Evolutionary conservation across 2,329 filamentous ascomycete species (phyloP), one percentile per base, ranked within the genome.

Genomic region (Blumeria hordei): DNA sequence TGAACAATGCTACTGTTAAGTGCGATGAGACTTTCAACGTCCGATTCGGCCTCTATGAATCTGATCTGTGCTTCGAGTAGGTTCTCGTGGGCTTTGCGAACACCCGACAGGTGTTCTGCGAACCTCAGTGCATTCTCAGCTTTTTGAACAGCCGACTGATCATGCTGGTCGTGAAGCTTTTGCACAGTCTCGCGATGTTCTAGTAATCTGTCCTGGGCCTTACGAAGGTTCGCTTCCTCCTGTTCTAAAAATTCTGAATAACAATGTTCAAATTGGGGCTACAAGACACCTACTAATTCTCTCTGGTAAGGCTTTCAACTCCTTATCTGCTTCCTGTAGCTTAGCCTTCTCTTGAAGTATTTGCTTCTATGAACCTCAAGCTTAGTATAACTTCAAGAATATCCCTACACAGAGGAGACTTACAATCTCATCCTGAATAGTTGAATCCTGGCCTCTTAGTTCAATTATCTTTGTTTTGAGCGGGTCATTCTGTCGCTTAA

Each of bases 31-130:
- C 76, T 76, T 47, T 78, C 72, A 2, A 83, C 67, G 62, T 98
- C 92, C 0, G 88, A 95, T n/a, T 72, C 67, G 1, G 87, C 88
- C 70, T 98, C 92, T 34, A 93, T 75, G 0, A 76, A 69, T 58
- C 79, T 73, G 47, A 95, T 73, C 60, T 85, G 76, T 1, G 77
- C 78, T 61, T 88, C 80, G 14, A 88, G 67, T 10, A 86, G 69
- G 12, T 75, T 74, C 49, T 81, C 73, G 54, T 84, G 78, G 6
- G 78, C 72, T 52, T 71, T 67, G 12, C 77, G 76, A 47, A 94
- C 74, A 18, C 68, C 64, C n/a, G 74, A 72, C 7, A 93, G 74
- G 4, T 76, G 70, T 59, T 76, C 73, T 65, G 80, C 70, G 60
- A 75, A 74, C 43, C 67, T 63, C 36, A 81, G 64, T 33, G 72